These are phyloP conservation scores for Fonsecaea nubica DNA, from an alignment of 2,329 filamentous ascomycete genomes.

Conservation along the genomic window DNA sequence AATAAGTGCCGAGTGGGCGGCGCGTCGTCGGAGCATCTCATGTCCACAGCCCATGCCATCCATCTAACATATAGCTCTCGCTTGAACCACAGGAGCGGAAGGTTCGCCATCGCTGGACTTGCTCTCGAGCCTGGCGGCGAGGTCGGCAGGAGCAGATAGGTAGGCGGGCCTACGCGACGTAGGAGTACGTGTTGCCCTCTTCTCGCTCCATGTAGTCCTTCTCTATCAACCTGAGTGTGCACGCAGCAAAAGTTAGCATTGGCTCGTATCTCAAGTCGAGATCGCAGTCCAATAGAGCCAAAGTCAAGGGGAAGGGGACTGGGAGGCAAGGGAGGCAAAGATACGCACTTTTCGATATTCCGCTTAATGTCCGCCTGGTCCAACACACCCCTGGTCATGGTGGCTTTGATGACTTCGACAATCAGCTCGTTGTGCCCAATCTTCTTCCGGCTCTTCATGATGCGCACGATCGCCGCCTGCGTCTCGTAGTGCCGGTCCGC, in stretches of 20 bases:
- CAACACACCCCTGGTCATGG: constrained; percentile 82
- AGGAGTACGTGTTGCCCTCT: constrained; percentile 71
- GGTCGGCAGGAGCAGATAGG: too few relatives aligned
- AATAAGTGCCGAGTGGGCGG: too few relatives aligned
- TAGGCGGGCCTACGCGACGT: constrained; percentile 63
- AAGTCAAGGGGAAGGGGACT: too few relatives aligned
- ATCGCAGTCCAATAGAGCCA: background rate
- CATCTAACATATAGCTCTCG: too few relatives aligned
- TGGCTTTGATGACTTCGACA: constrained; percentile 89
- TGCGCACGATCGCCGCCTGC: constrained; percentile 93
- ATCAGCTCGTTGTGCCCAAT: constrained; percentile 88
- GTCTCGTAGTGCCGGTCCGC: constrained; percentile 94
- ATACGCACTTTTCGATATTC: constrained; percentile 87
- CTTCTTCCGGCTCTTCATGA: constrained; percentile 92
- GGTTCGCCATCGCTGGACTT: too few relatives aligned
- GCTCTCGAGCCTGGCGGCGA: too few relatives aligned
- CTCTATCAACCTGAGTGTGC: constrained; percentile 73
- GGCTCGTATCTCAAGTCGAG: background rate
- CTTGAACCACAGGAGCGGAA: too few relatives aligned
- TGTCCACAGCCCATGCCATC: too few relatives aligned
- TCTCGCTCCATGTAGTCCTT: constrained; percentile 91
- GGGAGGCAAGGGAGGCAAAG: too few relatives aligned
- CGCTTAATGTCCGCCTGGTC: constrained; percentile 90
- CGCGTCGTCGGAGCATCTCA: too few relatives aligned
- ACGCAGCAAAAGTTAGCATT: background rate